phyloP scores from a whole-genome alignment of 257 asterid genomes.

The Solanum appendiculatum region DNA sequence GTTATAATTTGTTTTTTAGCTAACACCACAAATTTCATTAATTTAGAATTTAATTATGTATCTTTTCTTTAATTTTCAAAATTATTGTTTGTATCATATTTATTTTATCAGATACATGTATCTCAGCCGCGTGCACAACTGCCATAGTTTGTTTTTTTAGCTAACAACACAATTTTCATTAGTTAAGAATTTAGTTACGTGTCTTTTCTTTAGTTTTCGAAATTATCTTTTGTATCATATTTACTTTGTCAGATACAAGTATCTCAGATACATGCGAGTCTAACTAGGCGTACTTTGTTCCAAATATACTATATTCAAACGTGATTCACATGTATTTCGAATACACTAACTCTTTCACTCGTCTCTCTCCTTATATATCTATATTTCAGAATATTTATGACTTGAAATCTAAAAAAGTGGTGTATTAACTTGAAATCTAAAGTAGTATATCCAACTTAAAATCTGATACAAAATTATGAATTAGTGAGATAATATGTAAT shows the following conservation, averaged over 20 bases:
- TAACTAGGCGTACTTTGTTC: too few species aligned
- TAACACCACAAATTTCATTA: not conserved
- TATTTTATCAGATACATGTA: not conserved
- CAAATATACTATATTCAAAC: too few species aligned
- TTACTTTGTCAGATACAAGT: not conserved
- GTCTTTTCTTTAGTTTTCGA: not conserved
- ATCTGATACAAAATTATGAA: too few species aligned
- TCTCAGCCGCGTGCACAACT: not conserved
- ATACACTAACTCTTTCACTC: not conserved
- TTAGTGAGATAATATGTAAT: not conserved
- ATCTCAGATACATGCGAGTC: not conserved
- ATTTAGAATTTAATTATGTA: too few species aligned
- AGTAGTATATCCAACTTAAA: too few species aligned
- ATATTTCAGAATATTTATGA: too few species aligned
- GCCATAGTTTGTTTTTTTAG: too few species aligned
- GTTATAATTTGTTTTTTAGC: too few species aligned
- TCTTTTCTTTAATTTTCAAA: not conserved
- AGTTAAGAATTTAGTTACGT: not conserved
- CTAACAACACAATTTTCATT: not conserved
- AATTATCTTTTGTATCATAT: too few species aligned
- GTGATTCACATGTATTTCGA: not conserved
- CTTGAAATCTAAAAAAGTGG: too few species aligned
- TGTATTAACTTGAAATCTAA: not conserved
- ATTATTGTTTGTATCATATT: too few species aligned
- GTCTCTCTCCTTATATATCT: too few species aligned